These are phyloP conservation scores for Blastocystis sp. DNA, from an alignment of 352 stramenopile genomes.

Conservation along the genomic window DNA sequence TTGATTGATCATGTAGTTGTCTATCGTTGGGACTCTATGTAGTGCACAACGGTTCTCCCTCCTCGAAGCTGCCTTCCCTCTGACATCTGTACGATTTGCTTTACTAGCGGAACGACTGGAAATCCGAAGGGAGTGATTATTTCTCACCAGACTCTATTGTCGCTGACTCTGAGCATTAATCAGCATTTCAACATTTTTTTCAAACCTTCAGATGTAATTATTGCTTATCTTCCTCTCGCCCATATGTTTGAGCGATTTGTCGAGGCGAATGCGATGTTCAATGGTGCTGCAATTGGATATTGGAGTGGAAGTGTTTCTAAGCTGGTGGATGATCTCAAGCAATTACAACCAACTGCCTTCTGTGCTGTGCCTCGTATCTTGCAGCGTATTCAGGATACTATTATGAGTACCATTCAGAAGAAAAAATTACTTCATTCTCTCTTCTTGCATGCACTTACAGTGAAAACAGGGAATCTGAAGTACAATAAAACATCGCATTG, in stretches of 20 bases:
- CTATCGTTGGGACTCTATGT: conserved; percentile 10
- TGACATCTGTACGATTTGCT: conserved; percentile 86
- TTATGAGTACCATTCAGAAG: conserved; percentile 68
- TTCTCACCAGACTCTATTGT: conserved; percentile 76
- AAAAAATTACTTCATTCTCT: background rate
- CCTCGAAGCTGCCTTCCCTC: conserved; percentile 64
- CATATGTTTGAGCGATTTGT: conserved; percentile 90
- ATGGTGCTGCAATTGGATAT: conserved; percentile 81
- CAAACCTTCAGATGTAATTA: conserved; percentile 73
- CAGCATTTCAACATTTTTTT: conserved; percentile 59
- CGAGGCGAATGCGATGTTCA: conserved; percentile 70
- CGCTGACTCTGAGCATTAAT: conserved; percentile 65
- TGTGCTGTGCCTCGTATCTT: conserved; percentile 83
- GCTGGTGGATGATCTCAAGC: conserved; percentile 82
- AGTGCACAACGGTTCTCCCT: conserved; percentile 65
- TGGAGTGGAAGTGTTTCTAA: conserved; percentile 78
- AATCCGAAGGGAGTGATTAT: conserved; percentile 90
- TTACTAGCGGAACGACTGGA: conserved; percentile 88
- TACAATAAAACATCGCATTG: conserved; percentile 75
- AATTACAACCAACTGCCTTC: conserved; percentile 82
- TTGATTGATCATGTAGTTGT: conserved; percentile 53
- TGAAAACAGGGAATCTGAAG: conserved; percentile 68
- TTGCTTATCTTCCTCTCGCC: conserved; percentile 88
- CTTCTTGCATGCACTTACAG: conserved; percentile 40
- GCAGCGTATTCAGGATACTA: conserved; percentile 90